These are phyloP conservation scores for Aspergillus ochraceus DNA, from an alignment of 2,329 filamentous ascomycete genomes.

Conservation along the genomic window DNA sequence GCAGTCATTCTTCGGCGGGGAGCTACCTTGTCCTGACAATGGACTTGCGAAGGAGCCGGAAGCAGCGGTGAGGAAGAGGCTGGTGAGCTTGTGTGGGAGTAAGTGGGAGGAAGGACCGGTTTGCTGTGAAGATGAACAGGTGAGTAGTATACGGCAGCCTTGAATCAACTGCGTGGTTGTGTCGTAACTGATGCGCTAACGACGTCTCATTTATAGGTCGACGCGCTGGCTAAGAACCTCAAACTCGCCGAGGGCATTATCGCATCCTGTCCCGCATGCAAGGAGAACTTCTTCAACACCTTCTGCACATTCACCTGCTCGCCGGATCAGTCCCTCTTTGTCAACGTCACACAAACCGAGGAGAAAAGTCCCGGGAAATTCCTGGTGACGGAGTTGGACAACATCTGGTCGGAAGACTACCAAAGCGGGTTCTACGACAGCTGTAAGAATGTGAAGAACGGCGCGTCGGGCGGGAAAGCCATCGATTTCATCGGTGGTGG, in stretches of 20 bases:
- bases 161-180: background rate
- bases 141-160: slow-evolving; percentile 17
- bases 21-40: slow-evolving; percentile 92
- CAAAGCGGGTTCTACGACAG: slow-evolving; percentile 90
- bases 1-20: slow-evolving; percentile 82
- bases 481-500: slow-evolving; percentile 97
- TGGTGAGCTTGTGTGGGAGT: slow-evolving; percentile 81
- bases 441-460: slow-evolving; percentile 99
- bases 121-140: slow-evolving; percentile 82
- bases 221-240: slow-evolving; percentile 78
- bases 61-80: slow-evolving; percentile 68
- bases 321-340: slow-evolving; percentile 89
- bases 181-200: background rate
- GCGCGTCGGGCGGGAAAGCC: slow-evolving; percentile 85
- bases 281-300: slow-evolving; percentile 96
- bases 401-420: slow-evolving; percentile 80
- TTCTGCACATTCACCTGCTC: slow-evolving; percentile 99
- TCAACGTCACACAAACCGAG: slow-evolving; percentile 81
- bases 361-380: slow-evolving; percentile 54
- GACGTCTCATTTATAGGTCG: slow-evolving; percentile 56
- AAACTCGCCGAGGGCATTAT: slow-evolving; percentile 86
- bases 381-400: slow-evolving; percentile 86
- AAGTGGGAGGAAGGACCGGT: slow-evolving; percentile 83
- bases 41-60: slow-evolving; percentile 74
- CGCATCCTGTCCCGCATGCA: slow-evolving; percentile 92